These are phyloP conservation scores for Alternaria dauci DNA, from an alignment of 2,329 filamentous ascomycete genomes.

Conservation along the genomic window DNA sequence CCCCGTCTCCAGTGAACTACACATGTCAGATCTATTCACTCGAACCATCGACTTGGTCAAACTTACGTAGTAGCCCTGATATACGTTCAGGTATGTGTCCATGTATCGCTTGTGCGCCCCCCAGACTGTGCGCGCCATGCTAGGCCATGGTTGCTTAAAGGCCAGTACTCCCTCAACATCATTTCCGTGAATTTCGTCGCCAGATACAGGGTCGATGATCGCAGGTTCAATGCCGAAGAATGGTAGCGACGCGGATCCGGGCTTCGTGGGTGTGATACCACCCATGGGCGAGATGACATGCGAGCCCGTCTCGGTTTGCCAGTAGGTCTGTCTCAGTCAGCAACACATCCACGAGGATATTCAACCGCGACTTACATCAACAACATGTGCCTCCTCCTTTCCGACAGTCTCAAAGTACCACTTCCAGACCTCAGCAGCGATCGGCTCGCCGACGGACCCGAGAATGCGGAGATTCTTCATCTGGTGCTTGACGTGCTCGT, in stretches of 20 bases:
- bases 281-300: slow-evolving; percentile 94
- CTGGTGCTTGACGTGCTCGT: slow-evolving; percentile 87
- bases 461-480: slow-evolving; percentile 91
- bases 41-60: not conserved
- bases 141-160: slow-evolving; percentile 98
- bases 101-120: slow-evolving; percentile 98
- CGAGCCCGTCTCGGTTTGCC: slow-evolving; percentile 98
- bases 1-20: slow-evolving; percentile 90
- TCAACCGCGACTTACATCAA: slow-evolving; percentile 76
- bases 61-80: slow-evolving; percentile 96
- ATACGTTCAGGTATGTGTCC: slow-evolving; percentile 98
- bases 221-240: slow-evolving; percentile 99
- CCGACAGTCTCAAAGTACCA: slow-evolving; percentile 98
- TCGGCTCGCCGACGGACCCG: slow-evolving; percentile 95
- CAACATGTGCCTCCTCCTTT: slow-evolving; percentile 89
- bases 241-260: slow-evolving; percentile 91
- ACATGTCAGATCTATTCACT: slow-evolving; percentile 24
- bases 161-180: slow-evolving; percentile 96
- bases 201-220: slow-evolving; percentile 95
- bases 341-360: not conserved
- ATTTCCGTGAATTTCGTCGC: slow-evolving; percentile 91
- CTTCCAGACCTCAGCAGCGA: slow-evolving; percentile 98
- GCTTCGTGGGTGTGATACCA: slow-evolving; percentile 95
- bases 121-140: slow-evolving; percentile 98
- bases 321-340: slow-evolving; percentile 80